phyloP scores from a whole-genome alignment of 257 asterid species.

The Nemophila menziesii region DNA sequence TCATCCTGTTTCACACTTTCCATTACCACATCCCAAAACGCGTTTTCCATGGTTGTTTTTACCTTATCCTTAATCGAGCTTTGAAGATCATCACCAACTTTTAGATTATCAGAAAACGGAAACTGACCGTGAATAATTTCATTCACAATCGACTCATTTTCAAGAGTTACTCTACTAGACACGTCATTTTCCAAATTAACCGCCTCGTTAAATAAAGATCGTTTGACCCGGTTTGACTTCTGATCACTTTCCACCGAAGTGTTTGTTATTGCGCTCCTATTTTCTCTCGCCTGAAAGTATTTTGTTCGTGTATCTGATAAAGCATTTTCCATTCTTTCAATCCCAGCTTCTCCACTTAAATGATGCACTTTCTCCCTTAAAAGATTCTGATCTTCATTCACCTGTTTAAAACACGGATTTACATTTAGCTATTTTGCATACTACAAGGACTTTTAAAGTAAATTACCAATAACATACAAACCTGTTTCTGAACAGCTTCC shows the following conservation, averaged over 20 bases:
- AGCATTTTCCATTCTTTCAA: conserved; percentile 69
- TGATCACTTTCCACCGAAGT: conserved; percentile 18
- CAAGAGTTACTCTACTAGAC: conserved; percentile 38
- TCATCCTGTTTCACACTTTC: conserved; percentile 60
- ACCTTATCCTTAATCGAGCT: conserved; percentile 44
- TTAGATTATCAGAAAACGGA: conserved; percentile 29
- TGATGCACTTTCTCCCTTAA: conserved; percentile 73
- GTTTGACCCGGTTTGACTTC: conserved; percentile 40
- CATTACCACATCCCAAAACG: conserved; percentile 86
- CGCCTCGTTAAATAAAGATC: conserved; percentile 50
- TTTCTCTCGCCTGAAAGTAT: conserved; percentile 46
- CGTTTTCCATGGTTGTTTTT: conserved; percentile 66
- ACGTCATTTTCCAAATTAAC: conserved; percentile 18
- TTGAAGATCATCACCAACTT: conserved; percentile 22
- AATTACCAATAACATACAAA: conserved; percentile 5
- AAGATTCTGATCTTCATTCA: conserved; percentile 64
- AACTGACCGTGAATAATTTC: conserved; percentile 74
- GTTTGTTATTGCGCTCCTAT: conserved; percentile 29
- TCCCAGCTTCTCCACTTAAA: conserved; percentile 77
- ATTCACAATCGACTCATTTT: conserved; percentile 71
- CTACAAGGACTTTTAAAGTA: no score
- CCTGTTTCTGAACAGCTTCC: conserved; percentile 89
- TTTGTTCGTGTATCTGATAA: conserved; percentile 44
- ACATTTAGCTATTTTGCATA: no score
- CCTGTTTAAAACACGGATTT: conserved; percentile 23